These are phyloP conservation scores for Syzygium syzygioides DNA, from an alignment of 441 rosid species.

Conservation along the genomic window DNA sequence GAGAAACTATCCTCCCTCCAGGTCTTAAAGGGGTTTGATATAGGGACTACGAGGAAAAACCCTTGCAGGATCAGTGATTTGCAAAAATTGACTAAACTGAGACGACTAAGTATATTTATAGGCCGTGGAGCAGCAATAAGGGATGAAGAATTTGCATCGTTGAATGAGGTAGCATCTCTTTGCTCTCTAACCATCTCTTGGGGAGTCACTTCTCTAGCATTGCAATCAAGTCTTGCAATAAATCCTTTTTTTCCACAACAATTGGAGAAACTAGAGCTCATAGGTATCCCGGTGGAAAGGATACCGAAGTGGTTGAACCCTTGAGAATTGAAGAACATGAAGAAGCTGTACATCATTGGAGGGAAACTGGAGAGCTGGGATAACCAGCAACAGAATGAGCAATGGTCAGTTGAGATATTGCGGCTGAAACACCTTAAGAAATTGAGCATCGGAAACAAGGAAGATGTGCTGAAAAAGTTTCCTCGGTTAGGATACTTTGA, in stretches of 20 bases:
- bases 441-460: not conserved
- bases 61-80: not conserved
- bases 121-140: not conserved
- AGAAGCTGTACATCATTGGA: not conserved
- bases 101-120: not conserved
- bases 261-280: not conserved
- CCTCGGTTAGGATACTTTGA: not conserved
- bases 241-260: not conserved
- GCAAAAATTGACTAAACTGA: not conserved
- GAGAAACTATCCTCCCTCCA: not conserved
- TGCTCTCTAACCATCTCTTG: not conserved
- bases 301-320: not conserved
- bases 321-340: not conserved
- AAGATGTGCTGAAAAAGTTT: not conserved
- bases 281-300: not conserved
- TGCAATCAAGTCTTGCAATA: accelerated
- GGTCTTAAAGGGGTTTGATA: not conserved
- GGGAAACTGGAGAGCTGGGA: not conserved
- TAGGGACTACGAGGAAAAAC: not conserved
- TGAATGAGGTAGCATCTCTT: not conserved
- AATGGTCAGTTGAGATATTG: not conserved
- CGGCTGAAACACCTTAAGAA: not conserved
- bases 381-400: not conserved
- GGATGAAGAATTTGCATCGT: accelerated
- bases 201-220: not conserved